Evolutionary conservation across 2,329 filamentous ascomycete genomes (phyloP).

Genomic region (Trichoderma afroharzianum): DNA sequence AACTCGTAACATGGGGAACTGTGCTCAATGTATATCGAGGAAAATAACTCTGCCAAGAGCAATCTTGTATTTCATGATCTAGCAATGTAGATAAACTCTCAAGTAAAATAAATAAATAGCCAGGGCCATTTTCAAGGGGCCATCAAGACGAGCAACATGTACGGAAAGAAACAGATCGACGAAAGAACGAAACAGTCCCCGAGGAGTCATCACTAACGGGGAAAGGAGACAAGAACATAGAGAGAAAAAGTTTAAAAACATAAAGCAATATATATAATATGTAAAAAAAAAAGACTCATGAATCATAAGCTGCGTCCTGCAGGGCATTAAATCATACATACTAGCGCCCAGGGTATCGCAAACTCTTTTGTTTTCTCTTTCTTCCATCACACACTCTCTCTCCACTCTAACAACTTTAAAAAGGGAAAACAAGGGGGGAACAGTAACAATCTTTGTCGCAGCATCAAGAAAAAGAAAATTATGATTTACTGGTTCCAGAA

Average conservation of each 20-base stretch:
- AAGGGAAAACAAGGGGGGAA: neutral
- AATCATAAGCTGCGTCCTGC: slow-evolving; percentile 32
- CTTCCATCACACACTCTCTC: neutral
- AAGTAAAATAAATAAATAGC: neutral
- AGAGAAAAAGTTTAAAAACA: slow-evolving; percentile 8
- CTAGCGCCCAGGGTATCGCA: slow-evolving; percentile 15
- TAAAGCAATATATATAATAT: slow-evolving; percentile 11
- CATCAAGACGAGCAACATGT: neutral
- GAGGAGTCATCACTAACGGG: neutral
- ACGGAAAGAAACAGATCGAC: neutral
- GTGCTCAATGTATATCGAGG: neutral
- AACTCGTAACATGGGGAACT: neutral
- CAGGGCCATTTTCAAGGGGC: neutral
- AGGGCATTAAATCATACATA: slow-evolving; percentile 23
- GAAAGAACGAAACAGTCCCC: neutral
- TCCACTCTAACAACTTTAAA: neutral
- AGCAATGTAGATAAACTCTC: neutral
- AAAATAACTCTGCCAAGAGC: neutral
- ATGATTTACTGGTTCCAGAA: slow-evolving; percentile 40
- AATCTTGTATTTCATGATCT: neutral
- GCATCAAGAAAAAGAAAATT: neutral
- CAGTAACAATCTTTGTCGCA: neutral
- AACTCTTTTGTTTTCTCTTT: neutral
- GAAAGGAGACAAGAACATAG: neutral
- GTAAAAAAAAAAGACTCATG: slow-evolving; percentile 24